Evolutionary conservation across 2,329 filamentous ascomycete species (phyloP).

Genomic region (Cytospora mali): DNA sequence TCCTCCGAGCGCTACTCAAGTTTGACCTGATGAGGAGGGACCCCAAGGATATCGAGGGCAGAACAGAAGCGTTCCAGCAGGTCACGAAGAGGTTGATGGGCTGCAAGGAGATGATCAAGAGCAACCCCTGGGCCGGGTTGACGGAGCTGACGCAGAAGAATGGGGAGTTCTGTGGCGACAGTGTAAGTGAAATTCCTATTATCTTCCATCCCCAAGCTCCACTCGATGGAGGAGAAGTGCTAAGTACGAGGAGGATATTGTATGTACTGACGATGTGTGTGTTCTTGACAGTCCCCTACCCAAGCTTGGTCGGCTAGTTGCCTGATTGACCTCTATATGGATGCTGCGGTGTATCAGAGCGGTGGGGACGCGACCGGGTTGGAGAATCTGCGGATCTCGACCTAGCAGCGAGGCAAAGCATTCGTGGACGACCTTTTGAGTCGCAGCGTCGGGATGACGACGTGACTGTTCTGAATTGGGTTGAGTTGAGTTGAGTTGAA

Average conservation of each 20-base stretch:
- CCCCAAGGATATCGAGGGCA: slow-evolving; percentile 58
- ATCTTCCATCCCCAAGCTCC: background rate
- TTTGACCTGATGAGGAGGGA: slow-evolving; percentile 80
- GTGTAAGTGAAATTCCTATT: slow-evolving; percentile 60
- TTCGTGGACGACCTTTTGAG: too few relatives aligned
- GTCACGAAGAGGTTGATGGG: slow-evolving; percentile 79
- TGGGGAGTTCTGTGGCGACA: slow-evolving; percentile 82
- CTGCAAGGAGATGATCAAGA: slow-evolving; percentile 81
- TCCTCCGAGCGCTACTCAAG: slow-evolving; percentile 85
- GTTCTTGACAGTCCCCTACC: slow-evolving; percentile 75
- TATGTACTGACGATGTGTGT: slow-evolving; percentile 9
- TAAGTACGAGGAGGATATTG: background rate
- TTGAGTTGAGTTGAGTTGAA: too few relatives aligned
- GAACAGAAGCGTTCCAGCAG: slow-evolving; percentile 91
- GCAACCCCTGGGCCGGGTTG: slow-evolving; percentile 85
- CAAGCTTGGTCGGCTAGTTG: slow-evolving; percentile 97
- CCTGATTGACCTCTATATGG: slow-evolving; percentile 94
- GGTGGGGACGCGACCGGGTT: slow-evolving; percentile 13
- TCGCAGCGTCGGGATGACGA: too few relatives aligned
- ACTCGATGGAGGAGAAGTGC: slow-evolving; percentile 23
- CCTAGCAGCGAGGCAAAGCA: background rate
- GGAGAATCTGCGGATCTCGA: slow-evolving; percentile 20
- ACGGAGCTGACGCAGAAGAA: slow-evolving; percentile 92
- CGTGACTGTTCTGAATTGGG: background rate
- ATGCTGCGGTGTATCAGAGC: slow-evolving; percentile 65